Conservation (phyloP, 768 basidiomycete genomes). For the Panus rudis region DNA sequence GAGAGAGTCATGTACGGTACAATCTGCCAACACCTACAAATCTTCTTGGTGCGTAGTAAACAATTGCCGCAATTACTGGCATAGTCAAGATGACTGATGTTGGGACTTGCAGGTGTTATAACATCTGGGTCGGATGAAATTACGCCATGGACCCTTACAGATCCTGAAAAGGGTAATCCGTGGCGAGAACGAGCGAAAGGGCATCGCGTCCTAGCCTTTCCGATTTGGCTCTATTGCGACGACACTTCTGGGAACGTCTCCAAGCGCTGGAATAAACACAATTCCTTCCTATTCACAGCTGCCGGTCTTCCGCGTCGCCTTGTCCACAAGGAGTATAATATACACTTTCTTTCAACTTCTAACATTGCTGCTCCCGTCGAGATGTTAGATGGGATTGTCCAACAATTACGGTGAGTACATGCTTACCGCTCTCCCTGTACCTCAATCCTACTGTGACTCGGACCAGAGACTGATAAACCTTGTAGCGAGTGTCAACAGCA, state of each 20-base stretch:
- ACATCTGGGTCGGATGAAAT: background rate
- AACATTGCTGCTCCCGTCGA: constrained; percentile 35
- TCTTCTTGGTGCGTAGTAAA: no score
- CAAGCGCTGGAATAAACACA: constrained; percentile 44
- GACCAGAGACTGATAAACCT: no score
- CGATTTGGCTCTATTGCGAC: constrained; percentile 17
- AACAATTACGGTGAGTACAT: no score
- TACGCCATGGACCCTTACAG: background rate
- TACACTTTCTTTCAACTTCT: constrained; percentile 36
- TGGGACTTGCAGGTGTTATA: background rate
- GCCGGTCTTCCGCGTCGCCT: constrained; percentile 30
- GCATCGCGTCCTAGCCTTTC: background rate
- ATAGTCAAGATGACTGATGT: background rate
- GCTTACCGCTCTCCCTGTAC: no score
- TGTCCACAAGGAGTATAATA: constrained; percentile 27
- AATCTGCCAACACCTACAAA: background rate
- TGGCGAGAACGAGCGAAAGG: background rate
- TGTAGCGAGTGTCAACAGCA: no score
- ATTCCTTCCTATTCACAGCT: constrained; percentile 30
- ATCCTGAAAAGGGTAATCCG: background rate
- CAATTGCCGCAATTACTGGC: no score
- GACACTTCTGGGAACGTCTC: constrained; percentile 40
- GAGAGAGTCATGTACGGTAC: background rate
- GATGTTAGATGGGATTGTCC: no score
- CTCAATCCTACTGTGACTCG: no score